Evolutionary conservation across 345 rosid genomes (phyloP).

Genomic region (thale cress (Arabidopsis thaliana)): DNA sequence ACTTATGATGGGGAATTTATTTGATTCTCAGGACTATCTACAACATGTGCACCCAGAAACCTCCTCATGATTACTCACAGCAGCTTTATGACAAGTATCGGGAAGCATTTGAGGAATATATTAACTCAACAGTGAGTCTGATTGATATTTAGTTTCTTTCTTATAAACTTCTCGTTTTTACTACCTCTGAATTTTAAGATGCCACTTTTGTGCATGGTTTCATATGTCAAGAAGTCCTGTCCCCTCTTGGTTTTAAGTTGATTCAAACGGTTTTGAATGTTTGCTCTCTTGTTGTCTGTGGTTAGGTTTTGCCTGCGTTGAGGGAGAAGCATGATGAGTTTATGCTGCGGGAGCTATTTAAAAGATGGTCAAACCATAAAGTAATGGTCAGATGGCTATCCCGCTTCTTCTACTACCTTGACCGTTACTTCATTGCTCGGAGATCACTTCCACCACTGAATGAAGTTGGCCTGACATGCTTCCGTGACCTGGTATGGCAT

Average conservation of each 20-base stretch:
- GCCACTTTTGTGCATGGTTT: neutral
- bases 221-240: neutral
- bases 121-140: constrained; percentile 62
- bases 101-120: constrained; percentile 73
- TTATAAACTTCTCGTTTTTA: neutral
- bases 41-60: constrained; percentile 88
- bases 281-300: constrained; percentile 21
- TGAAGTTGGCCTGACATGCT: constrained; percentile 86
- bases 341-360: constrained; percentile 82
- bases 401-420: constrained; percentile 84
- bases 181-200: neutral
- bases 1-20: neutral
- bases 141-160: neutral
- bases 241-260: neutral
- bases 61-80: constrained; percentile 82
- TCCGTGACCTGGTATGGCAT: constrained; percentile 72
- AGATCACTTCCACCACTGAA: constrained; percentile 75
- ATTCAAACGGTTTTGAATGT: neutral
- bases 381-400: constrained; percentile 88
- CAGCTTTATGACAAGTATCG: constrained; percentile 84
- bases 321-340: constrained; percentile 85
- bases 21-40: constrained; percentile 63
- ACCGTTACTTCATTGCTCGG: constrained; percentile 82
- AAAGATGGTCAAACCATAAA: constrained; percentile 88
- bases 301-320: constrained; percentile 70